Conservation (phyloP, 2,329 filamentous ascomycete genomes). For the Ophiostoma piceae region DNA sequence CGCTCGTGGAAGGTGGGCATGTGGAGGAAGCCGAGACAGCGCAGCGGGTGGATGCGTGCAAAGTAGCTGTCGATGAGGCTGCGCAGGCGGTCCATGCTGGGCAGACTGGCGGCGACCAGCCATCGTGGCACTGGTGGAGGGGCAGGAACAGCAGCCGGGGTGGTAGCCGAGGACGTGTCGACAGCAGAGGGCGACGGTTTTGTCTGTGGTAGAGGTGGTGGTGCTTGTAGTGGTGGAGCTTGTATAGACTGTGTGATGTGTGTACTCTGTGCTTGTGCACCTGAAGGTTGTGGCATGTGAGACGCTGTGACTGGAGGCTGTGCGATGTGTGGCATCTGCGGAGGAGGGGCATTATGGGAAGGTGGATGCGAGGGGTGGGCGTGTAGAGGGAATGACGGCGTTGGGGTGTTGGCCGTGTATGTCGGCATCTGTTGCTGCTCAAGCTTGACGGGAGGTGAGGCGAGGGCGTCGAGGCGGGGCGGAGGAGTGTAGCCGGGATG, state of each 20-base stretch:
- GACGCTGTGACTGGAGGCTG: background rate
- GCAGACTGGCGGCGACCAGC: slow-evolving; percentile 16
- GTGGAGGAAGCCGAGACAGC: slow-evolving; percentile 30
- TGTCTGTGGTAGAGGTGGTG: background rate
- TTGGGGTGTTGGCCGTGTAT: background rate
- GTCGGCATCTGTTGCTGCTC: background rate
- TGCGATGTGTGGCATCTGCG: background rate
- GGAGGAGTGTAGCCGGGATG: background rate
- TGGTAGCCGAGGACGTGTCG: background rate
- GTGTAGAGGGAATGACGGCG: background rate
- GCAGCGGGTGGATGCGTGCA: slow-evolving; percentile 28
- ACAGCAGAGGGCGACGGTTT: background rate
- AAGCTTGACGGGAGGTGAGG: background rate
- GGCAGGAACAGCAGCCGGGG: background rate
- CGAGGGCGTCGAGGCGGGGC: background rate
- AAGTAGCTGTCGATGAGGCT: slow-evolving; percentile 28
- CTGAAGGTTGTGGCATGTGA: background rate
- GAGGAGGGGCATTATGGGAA: background rate
- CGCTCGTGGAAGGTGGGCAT: slow-evolving; percentile 28
- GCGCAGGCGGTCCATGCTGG: slow-evolving; percentile 18
- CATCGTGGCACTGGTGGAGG: slow-evolving; percentile 10
- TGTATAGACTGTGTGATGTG: too few relatives aligned
- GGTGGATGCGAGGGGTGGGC: background rate
- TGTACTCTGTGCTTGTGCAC: background rate
- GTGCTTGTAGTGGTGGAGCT: too few relatives aligned